Evolutionary conservation across 768 basidiomycete genomes (phyloP).

Genomic region (Scleroderma citrinum): DNA sequence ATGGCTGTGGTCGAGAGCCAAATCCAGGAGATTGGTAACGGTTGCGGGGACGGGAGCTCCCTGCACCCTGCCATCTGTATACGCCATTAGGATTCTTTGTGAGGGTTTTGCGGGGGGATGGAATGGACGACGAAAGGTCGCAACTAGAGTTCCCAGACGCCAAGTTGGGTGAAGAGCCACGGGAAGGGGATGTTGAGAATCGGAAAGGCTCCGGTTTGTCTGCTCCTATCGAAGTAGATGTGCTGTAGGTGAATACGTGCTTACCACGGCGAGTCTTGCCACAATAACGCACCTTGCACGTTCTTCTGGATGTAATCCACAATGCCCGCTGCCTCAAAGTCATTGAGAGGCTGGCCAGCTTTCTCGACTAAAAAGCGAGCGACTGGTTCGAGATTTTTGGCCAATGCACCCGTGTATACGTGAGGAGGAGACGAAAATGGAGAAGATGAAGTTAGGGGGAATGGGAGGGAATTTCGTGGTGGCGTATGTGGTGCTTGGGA

Average conservation of each 20-base stretch:
- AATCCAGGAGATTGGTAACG: conserved; percentile 73
- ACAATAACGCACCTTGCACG: conserved; percentile 36
- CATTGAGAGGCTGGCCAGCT: conserved; percentile 42
- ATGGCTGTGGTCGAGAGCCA: conserved; percentile 44
- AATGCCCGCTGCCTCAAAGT: conserved; percentile 50
- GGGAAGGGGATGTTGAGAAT: conserved; percentile 43
- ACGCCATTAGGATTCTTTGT: conserved; percentile 68
- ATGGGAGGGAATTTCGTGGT: conserved; percentile 10
- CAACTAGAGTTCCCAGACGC: conserved; percentile 5
- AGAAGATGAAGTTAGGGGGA: conserved; percentile 13
- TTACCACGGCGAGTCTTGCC: conserved; percentile 4
- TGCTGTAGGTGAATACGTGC: conserved; percentile 9
- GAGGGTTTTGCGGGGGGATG: conserved; percentile 48
- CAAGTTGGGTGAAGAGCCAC: conserved; percentile 22
- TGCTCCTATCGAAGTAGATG: conserved; percentile 16
- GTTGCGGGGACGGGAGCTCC: conserved; percentile 63
- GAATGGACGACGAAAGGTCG: conserved; percentile 7
- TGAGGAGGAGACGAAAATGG: conserved; percentile 7
- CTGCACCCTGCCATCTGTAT: conserved; percentile 71
- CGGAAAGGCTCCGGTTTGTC: conserved; percentile 54
- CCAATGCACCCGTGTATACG: conserved; percentile 17
- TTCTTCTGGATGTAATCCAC: conserved; percentile 49
- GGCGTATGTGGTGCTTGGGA: conserved; percentile 9
- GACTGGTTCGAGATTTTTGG: conserved; percentile 43
- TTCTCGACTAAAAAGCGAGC: conserved; percentile 43